A percentile compares a stretch with the other conserved stretches of the same genome.
Evolutionary conservation across 1,284 basidiomycete genomes (phyloP).

Genomic region (Fomitopsis schrenkii): DNA sequence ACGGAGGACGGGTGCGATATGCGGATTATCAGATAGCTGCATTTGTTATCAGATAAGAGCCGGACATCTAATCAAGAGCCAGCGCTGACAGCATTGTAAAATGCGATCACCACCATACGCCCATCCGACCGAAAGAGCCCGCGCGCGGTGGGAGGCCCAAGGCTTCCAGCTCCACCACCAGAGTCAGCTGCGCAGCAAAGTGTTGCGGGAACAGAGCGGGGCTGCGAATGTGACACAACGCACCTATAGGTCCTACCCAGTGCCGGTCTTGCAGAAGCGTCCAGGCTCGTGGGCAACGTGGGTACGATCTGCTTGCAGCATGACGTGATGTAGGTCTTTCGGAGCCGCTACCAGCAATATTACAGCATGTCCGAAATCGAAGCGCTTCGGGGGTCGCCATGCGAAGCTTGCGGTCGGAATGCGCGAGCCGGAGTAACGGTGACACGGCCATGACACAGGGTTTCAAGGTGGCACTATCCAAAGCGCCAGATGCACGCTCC

Average conservation of each 20-base stretch:
- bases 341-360: neutral
- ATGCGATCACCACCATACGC: neutral
- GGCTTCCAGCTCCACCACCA: neutral
- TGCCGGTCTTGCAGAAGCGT: neutral
- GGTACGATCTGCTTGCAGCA: neutral
- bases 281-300: neutral
- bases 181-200: neutral
- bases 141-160: neutral
- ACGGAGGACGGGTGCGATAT: neutral
- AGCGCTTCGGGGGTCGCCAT: neutral
- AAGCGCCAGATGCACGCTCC: neutral
- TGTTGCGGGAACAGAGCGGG: neutral
- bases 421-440: neutral
- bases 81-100: neutral
- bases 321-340: neutral
- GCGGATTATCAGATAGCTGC: neutral
- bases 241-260: neutral
- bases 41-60: neutral
- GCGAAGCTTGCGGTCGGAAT: neutral
- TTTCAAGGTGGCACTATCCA: neutral
- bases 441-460: neutral
- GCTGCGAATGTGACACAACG: neutral
- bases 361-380: neutral
- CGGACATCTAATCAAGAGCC: neutral
- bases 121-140: neutral